Evolutionary conservation across 805 yeast species (phyloP).

Genomic region (Candida vartiovaarae): DNA sequence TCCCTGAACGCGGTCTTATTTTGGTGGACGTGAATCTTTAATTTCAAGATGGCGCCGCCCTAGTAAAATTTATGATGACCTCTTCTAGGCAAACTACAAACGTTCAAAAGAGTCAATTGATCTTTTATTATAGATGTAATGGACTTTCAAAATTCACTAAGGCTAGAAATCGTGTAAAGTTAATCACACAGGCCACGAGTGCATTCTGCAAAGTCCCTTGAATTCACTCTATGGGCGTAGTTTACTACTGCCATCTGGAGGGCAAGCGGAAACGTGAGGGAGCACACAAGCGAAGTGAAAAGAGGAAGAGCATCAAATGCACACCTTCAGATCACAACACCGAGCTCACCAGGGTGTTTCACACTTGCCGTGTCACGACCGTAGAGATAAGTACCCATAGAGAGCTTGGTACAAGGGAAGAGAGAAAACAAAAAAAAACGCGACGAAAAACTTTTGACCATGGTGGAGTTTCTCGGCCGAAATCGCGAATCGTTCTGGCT

Average conservation of each 20-base stretch:
- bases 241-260: conserved; percentile 36
- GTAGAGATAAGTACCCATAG: background rate
- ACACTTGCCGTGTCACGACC: background rate
- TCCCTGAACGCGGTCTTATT: no score
- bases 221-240: conserved; percentile 42
- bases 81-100: background rate
- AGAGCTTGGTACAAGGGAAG: no score
- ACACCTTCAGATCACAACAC: background rate
- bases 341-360: background rate
- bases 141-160: conserved; percentile 14
- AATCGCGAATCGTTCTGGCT: no score
- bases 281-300: background rate
- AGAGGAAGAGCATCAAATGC: no score
- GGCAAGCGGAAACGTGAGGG: background rate
- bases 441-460: no score
- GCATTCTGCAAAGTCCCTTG: conserved; percentile 19
- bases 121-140: conserved; percentile 2
- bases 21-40: no score
- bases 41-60: no score
- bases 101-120: no score
- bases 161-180: background rate
- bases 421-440: no score
- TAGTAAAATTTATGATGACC: background rate
- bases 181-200: conserved; percentile 1
- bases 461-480: no score